A percentile compares a stretch with the other conserved stretches of the same genome.
phyloP scores from a whole-genome alignment of 2,329 filamentous ascomycete genomes.

The Neofusicoccum parvum region DNA sequence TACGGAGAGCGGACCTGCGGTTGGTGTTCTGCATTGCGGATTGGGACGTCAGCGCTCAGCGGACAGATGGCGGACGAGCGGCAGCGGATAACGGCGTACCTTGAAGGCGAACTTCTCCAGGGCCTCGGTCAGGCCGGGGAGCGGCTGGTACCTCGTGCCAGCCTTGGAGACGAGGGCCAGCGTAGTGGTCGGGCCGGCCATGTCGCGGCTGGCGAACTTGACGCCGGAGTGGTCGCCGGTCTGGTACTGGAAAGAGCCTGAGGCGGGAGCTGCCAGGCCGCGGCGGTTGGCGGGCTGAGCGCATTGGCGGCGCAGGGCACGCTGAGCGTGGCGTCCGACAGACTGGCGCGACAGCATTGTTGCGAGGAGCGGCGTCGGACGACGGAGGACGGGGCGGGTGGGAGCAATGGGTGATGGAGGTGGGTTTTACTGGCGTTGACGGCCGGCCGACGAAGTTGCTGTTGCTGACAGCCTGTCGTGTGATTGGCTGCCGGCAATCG shows the following conservation, averaged over 20 bases:
- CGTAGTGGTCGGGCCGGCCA: conserved; percentile 84
- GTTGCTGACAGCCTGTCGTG: conserved; percentile 11
- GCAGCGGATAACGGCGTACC: conserved; percentile 53
- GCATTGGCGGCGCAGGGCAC: conserved; percentile 62
- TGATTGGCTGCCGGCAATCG: conserved; percentile 15
- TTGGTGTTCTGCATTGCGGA: conserved; percentile 70
- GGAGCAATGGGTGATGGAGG: conserved; percentile 46
- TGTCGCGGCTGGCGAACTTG: conserved; percentile 90
- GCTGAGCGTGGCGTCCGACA: conserved; percentile 65
- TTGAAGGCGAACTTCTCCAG: conserved; percentile 97
- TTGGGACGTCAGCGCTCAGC: conserved; percentile 25
- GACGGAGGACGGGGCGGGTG: conserved; percentile 51
- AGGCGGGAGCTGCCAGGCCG: conserved; percentile 68
- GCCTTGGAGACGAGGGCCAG: conserved; percentile 92
- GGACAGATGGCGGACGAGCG: conserved; percentile 16
- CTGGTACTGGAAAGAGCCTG: conserved; percentile 82
- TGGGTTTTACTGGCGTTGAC: conserved; percentile 40
- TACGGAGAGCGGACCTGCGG: conserved; percentile 86
- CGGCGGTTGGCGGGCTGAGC: conserved; percentile 59
- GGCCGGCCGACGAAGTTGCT: conserved; percentile 21
- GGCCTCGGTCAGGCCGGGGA: conserved; percentile 85
- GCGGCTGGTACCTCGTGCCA: conserved; percentile 87
- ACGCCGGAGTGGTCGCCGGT: conserved; percentile 81
- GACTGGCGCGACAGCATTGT: conserved; percentile 70
- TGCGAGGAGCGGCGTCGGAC: conserved; percentile 34